phyloP scores from a whole-genome alignment of 768 basidiomycete species.

The Kwoniella sp. region DNA sequence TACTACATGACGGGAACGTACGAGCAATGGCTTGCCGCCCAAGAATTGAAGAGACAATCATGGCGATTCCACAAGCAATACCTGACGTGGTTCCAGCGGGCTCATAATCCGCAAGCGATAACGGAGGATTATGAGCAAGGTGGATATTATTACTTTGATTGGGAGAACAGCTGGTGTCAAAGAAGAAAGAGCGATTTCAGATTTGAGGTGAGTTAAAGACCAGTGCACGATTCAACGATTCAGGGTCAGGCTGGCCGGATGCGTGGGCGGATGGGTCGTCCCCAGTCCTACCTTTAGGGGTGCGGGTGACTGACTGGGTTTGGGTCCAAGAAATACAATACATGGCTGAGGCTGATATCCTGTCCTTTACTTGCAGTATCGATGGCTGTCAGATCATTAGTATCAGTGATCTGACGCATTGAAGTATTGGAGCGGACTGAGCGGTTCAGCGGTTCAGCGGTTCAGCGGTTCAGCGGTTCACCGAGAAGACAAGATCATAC shows the following conservation, averaged over 20 bases:
- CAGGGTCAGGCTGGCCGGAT: no score
- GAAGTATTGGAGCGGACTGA: no score
- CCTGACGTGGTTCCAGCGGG: slow-evolving; percentile 98
- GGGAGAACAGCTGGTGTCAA: slow-evolving; percentile 99
- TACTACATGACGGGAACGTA: slow-evolving; percentile 97
- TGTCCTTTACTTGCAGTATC: slow-evolving; percentile 67
- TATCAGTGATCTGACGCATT: background rate
- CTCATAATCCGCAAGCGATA: slow-evolving; percentile 96
- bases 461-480: no score
- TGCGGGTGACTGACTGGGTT: no score
- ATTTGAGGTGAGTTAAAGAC: slow-evolving; percentile 58
- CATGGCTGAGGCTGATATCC: background rate
- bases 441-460: no score
- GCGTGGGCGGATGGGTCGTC: no score
- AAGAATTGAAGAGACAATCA: slow-evolving; percentile 93
- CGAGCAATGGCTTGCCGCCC: slow-evolving; percentile 94
- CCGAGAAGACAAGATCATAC: background rate
- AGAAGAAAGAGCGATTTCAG: slow-evolving; percentile 97
- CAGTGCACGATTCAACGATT: no score
- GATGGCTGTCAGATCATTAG: slow-evolving; percentile 87
- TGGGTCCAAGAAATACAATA: no score
- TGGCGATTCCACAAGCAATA: slow-evolving; percentile 99
- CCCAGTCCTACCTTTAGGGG: no score
- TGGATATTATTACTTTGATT: slow-evolving; percentile 98
- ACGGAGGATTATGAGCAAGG: slow-evolving; percentile 99